Evolutionary conservation across 768 basidiomycete genomes (phyloP), one percentile per base, ranked within the genome.

Genomic region (Agaricus sinodeliciosus): DNA sequence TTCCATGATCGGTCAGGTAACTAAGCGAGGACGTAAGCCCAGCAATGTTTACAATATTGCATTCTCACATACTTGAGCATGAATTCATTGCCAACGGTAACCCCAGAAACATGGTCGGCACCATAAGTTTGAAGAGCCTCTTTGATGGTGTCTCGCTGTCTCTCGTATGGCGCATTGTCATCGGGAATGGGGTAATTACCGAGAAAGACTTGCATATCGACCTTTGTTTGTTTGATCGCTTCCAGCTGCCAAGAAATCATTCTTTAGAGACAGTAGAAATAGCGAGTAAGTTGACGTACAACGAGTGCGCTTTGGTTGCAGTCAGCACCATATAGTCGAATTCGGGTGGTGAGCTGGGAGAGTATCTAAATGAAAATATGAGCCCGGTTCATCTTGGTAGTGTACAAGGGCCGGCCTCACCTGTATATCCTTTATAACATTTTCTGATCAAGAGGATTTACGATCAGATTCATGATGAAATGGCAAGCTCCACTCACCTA

Each of bases 61-160:
- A 13, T n/a, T 47, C 11, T 16, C 3, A 69, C 76, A 26, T 54
- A 85, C 82, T 92, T 81, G 56, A 93, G 79, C 67, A 92, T 89
- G 63, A 81, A 91, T 68, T 95, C 93, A 63, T 96, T 95, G 16
- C 95, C 94, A 41, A 96, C 93, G 9, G 86, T 93, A 26, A 96
- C 62, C 13, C 95, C 95, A 0, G 69, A 72, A 56, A 98, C 77
- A 60, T 93, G 69, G 54, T 81, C 79, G 1, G 79, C 74, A 37
- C 94, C 94, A 65, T 86, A 97, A 2, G 78, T 84, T 64, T 84
- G 67, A 52, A 97, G 69, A 3, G 87, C 93, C 2, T 74, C 67
- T 59, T 81, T 71, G 55, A 93, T 78, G 16, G 70, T 69, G 55
- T 79, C 75, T 26, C 78, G 78, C 66, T 99, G 95, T 46, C 85